Percentiles rank a stretch among this genome's conserved stretches.
Conservation (phyloP, 805 yeast genomes). For the Saccharomycopsis schoenii region DNA sequence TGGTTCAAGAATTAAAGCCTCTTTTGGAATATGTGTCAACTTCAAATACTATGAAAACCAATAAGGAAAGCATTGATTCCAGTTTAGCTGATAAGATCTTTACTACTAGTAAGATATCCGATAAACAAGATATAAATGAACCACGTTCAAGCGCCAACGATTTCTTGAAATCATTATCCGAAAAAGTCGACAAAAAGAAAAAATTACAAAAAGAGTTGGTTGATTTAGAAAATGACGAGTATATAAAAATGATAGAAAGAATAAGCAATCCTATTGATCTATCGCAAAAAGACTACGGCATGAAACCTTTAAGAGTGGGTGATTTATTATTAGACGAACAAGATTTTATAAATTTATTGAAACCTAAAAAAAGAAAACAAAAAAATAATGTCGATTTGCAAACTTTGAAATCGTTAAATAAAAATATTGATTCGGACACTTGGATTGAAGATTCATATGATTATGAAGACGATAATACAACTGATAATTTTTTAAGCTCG, state of each 20-base stretch:
- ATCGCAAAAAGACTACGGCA: not conserved
- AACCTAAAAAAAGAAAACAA: not conserved
- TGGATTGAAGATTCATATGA: conserved; percentile 11
- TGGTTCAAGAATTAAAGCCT: not conserved
- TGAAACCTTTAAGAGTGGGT: not conserved
- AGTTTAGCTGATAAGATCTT: not conserved
- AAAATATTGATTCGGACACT: not conserved
- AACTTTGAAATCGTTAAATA: not conserved
- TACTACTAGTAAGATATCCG: conserved; percentile 2
- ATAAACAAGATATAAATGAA: not conserved
- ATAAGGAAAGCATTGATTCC: not conserved
- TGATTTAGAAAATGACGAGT: conserved; percentile 9
- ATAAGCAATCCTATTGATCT: not conserved
- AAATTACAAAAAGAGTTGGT: conserved; percentile 11
- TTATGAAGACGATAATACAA: not conserved
- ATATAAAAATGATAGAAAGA: conserved; percentile 8
- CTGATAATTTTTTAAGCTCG: not conserved
- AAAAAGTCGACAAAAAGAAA: conserved; percentile 8
- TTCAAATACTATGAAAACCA: not conserved
- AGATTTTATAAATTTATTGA: not conserved
- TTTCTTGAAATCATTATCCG: not conserved
- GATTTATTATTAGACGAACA: conserved; percentile 1
- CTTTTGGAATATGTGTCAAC: not conserved
- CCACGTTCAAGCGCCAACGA: not conserved
- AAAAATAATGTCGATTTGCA: conserved; percentile 4